A percentile compares a stretch with the other conserved stretches of the same genome.
phyloP scores from a whole-genome alignment of 192 early-diverging fungal genomes.

The Helicostylum pulchrum region DNA sequence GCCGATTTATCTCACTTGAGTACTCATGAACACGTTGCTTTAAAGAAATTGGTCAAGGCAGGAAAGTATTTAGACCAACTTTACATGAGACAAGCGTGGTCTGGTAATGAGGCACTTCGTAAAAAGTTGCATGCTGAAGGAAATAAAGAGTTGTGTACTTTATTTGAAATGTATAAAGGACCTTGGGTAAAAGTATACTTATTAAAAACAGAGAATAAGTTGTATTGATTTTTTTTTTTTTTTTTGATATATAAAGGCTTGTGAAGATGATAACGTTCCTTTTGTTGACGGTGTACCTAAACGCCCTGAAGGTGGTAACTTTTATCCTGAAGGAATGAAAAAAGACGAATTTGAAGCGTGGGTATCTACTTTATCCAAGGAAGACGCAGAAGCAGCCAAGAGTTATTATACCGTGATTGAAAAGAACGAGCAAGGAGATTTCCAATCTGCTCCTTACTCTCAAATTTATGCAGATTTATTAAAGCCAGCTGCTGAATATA shows the following conservation, averaged over 20 bases:
- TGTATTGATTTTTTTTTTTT: constrained; percentile 12
- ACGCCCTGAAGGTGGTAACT: constrained; percentile 58
- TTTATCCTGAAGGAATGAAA: constrained; percentile 72
- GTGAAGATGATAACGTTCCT: constrained; percentile 49
- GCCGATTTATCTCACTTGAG: constrained; percentile 59
- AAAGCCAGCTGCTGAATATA: constrained; percentile 45
- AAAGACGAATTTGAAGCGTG: constrained; percentile 59
- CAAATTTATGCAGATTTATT: constrained; percentile 57
- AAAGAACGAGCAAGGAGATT: constrained; percentile 30
- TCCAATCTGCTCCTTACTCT: constrained; percentile 46
- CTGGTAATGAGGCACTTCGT: constrained; percentile 53
- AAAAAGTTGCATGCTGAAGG: constrained; percentile 42
- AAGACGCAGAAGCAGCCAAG: constrained; percentile 50
- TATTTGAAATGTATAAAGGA: constrained; percentile 65
- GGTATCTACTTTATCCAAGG: constrained; percentile 42
- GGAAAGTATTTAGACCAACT: constrained; percentile 57
- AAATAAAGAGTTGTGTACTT: constrained; percentile 36
- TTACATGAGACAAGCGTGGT: constrained; percentile 68
- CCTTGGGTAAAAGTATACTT: constrained; percentile 54
- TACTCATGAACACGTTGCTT: constrained; percentile 53
- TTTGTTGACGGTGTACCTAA: constrained; percentile 45
- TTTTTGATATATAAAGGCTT: constrained; percentile 31
- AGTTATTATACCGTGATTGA: constrained; percentile 63
- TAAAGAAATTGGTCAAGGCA: constrained; percentile 59
- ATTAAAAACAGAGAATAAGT: not conserved